Conservation (phyloP, 495 filamentous ascomycete genomes). For the Penicillium argentinense region DNA sequence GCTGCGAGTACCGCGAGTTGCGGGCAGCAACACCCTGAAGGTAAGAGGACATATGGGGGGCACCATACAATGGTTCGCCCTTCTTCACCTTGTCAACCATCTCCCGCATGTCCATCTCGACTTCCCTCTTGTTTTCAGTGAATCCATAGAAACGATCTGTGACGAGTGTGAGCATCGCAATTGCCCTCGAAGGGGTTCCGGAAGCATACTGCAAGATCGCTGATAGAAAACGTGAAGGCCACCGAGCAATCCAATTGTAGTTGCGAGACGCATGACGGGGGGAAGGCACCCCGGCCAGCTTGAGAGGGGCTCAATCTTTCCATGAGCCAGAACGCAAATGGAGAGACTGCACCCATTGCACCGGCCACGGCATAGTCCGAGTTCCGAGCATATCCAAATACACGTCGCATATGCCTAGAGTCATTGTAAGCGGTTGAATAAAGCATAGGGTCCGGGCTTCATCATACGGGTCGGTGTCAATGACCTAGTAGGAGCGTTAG, state of each 20-base stretch:
- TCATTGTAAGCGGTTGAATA: constrained; percentile 24
- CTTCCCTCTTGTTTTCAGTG: constrained; percentile 84
- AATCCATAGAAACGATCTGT: constrained; percentile 85
- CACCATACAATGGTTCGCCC: constrained; percentile 88
- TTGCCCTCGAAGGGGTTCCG: neutral
- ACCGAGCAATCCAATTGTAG: constrained; percentile 66
- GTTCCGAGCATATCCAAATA: constrained; percentile 78
- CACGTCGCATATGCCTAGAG: constrained; percentile 82
- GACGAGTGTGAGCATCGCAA: constrained; percentile 15
- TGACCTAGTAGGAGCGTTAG: constrained; percentile 64
- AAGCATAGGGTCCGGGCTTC: constrained; percentile 14
- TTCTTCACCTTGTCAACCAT: constrained; percentile 95
- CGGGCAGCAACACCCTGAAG: constrained; percentile 91
- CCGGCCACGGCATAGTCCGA: constrained; percentile 76
- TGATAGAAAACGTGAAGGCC: constrained; percentile 81
- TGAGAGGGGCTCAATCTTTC: constrained; percentile 80
- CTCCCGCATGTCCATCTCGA: constrained; percentile 95
- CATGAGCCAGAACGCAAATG: constrained; percentile 70
- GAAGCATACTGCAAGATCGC: constrained; percentile 59
- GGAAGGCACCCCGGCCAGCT: constrained; percentile 75
- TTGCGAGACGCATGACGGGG: constrained; percentile 75
- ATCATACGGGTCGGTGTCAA: constrained; percentile 94
- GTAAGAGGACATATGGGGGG: constrained; percentile 71
- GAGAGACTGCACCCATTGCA: constrained; percentile 63
- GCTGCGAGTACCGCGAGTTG: constrained; percentile 85